Percentiles rank a stretch among this genome's conserved stretches.
Conservation (phyloP, 2,329 filamentous ascomycete species). For the Sordariomycetes sp. region DNA sequence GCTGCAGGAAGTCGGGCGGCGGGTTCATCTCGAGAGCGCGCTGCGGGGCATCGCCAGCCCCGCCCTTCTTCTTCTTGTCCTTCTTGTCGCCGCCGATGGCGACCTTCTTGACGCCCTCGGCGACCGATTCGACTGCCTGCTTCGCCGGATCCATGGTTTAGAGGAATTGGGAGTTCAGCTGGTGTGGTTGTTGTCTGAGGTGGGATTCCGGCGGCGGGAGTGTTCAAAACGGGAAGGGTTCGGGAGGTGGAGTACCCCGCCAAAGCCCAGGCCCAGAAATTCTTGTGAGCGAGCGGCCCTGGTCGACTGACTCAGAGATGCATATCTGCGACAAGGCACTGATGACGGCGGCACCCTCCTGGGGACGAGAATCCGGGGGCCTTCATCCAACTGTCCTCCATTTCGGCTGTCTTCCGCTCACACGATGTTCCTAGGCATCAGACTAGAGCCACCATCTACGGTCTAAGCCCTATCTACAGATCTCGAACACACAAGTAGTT, state of each 20-base stretch:
- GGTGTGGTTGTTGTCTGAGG: not conserved
- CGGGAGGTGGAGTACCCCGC: conserved; percentile 1
- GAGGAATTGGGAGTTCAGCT: not conserved
- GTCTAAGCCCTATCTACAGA: too few relatives aligned
- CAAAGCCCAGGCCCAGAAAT: not conserved
- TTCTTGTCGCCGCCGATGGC: conserved; percentile 37
- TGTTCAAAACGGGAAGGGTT: not conserved
- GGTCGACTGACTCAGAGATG: not conserved
- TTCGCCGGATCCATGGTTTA: conserved; percentile 36
- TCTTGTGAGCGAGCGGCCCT: not conserved
- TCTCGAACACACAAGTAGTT: too few relatives aligned
- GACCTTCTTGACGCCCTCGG: conserved; percentile 51
- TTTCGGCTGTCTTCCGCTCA: not conserved
- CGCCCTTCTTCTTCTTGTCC: conserved; percentile 43
- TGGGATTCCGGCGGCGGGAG: not conserved
- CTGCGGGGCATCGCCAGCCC: conserved; percentile 21
- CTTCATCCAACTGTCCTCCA: not conserved
- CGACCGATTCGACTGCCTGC: conserved; percentile 33
- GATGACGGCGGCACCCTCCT: not conserved
- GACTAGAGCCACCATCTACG: too few relatives aligned
- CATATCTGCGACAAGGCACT: not conserved
- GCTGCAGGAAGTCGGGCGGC: conserved; percentile 67
- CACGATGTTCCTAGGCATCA: too few relatives aligned
- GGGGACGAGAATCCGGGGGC: not conserved
- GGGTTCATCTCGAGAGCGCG: conserved; percentile 36